These are phyloP conservation scores for Acidomyces sp. DNA, from an alignment of 495 filamentous ascomycete genomes.

Conservation along the genomic window DNA sequence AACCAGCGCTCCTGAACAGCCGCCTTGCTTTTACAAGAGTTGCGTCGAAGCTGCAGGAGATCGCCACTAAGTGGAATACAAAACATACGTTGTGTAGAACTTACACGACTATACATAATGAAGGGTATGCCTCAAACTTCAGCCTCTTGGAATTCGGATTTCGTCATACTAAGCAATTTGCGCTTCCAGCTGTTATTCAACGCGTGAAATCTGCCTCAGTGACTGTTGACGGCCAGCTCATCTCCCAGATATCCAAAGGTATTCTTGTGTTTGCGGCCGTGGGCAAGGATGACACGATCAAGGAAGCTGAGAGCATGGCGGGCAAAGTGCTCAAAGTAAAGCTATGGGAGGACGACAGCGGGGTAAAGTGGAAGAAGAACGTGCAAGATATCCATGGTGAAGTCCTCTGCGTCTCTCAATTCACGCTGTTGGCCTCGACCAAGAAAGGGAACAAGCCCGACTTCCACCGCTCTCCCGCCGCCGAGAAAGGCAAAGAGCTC, in stretches of 20 bases:
- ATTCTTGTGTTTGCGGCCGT: slow-evolving; percentile 86
- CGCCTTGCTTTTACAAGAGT: too few species aligned
- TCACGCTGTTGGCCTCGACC: slow-evolving; percentile 80
- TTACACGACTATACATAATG: too few species aligned
- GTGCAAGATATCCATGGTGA: slow-evolving; percentile 81
- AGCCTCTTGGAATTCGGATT: not conserved
- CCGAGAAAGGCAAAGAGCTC: slow-evolving; percentile 60
- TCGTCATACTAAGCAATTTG: not conserved
- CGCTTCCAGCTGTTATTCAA: slow-evolving; percentile 74
- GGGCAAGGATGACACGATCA: slow-evolving; percentile 76
- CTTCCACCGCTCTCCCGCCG: slow-evolving; percentile 77
- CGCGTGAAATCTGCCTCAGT: slow-evolving; percentile 95
- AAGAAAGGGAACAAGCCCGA: slow-evolving; percentile 93
- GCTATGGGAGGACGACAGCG: slow-evolving; percentile 72
- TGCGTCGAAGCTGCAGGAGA: too few species aligned
- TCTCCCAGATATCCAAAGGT: slow-evolving; percentile 82
- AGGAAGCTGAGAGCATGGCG: slow-evolving; percentile 73
- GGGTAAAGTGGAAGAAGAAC: slow-evolving; percentile 64
- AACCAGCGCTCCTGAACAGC: too few species aligned
- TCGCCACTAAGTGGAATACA: too few species aligned
- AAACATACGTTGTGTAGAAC: too few species aligned
- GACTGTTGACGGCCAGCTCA: slow-evolving; percentile 78
- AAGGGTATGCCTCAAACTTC: slow-evolving; percentile 10
- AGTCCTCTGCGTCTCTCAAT: slow-evolving; percentile 95
- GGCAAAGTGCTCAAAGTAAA: slow-evolving; percentile 77